Conservation (phyloP, 2,329 filamentous ascomycete genomes). For the Trichophyton mentagrophytes region DNA sequence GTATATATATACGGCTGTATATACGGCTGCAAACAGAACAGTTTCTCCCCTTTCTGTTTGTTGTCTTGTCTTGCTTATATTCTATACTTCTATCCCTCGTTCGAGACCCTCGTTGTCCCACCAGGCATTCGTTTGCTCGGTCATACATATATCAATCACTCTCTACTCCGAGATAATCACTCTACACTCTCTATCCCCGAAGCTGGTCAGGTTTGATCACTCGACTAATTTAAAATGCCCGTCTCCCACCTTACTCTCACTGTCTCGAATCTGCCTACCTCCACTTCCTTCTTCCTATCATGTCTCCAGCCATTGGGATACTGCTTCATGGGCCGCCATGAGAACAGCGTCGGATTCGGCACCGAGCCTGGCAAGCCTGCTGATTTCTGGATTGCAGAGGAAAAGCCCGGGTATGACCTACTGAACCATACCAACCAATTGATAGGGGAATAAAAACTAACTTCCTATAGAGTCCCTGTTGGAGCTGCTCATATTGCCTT, state of each 20-base stretch:
- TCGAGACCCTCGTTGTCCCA: background rate
- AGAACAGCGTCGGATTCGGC: conserved; percentile 50
- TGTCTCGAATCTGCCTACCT: conserved; percentile 65
- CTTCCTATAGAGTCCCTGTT: conserved; percentile 33
- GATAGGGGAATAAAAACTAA: background rate
- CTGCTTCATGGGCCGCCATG: conserved; percentile 52
- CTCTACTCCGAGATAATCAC: background rate
- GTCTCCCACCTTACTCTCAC: conserved; percentile 51
- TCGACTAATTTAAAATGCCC: conserved; percentile 36
- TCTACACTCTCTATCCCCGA: background rate
- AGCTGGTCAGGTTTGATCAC: background rate
- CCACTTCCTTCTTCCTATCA: conserved; percentile 72
- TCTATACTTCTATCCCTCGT: background rate
- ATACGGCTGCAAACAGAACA: background rate
- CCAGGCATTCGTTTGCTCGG: background rate
- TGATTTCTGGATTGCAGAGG: conserved; percentile 53
- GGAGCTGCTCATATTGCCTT: conserved; percentile 53
- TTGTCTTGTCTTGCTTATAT: background rate
- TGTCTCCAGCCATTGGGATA: conserved; percentile 68
- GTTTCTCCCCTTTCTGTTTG: conserved; percentile 2
- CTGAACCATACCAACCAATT: background rate
- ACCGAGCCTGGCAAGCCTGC: conserved; percentile 40
- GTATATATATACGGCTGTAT: background rate
- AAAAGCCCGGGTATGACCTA: conserved; percentile 40
- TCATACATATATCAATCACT: background rate